Conservation (phyloP, 2,329 filamentous ascomycete species). For the Xylaria sp. region DNA sequence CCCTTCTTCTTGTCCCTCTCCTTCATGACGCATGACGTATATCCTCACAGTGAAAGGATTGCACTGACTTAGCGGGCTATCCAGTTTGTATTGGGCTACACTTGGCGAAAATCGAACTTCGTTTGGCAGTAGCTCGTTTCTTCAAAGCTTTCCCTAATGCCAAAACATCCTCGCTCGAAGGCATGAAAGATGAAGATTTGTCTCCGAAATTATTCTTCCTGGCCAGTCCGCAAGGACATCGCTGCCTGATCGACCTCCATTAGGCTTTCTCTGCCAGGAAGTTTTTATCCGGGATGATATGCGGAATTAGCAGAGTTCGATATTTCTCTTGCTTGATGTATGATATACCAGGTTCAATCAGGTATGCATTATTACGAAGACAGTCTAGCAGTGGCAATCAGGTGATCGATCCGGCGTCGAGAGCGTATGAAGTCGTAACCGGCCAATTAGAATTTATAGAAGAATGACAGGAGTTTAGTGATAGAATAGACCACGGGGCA, state of each 20-base stretch:
- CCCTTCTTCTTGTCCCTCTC: too few relatives aligned
- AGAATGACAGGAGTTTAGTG: background rate
- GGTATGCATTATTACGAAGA: background rate
- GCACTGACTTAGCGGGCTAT: background rate
- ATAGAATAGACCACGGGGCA: background rate
- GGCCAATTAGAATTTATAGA: background rate
- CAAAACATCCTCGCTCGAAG: conserved; percentile 44
- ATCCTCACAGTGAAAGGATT: background rate
- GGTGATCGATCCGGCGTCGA: background rate
- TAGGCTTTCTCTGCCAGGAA: background rate
- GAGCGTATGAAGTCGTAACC: background rate
- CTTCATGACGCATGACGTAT: background rate
- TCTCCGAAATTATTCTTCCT: conserved; percentile 46
- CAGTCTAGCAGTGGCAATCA: background rate
- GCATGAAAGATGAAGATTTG: conserved; percentile 50
- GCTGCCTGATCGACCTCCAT: conserved; percentile 46
- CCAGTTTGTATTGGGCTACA: conserved; percentile 64
- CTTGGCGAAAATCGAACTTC: conserved; percentile 64
- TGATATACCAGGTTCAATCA: background rate
- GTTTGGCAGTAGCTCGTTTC: conserved; percentile 61
- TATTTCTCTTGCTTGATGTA: background rate
- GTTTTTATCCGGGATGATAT: background rate
- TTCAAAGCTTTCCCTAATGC: conserved; percentile 53
- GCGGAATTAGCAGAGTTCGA: background rate
- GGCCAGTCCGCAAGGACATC: conserved; percentile 44